Evolutionary conservation across 2,329 filamentous ascomycete species (phyloP).

Genomic region (Thermoascus crustaceus): DNA sequence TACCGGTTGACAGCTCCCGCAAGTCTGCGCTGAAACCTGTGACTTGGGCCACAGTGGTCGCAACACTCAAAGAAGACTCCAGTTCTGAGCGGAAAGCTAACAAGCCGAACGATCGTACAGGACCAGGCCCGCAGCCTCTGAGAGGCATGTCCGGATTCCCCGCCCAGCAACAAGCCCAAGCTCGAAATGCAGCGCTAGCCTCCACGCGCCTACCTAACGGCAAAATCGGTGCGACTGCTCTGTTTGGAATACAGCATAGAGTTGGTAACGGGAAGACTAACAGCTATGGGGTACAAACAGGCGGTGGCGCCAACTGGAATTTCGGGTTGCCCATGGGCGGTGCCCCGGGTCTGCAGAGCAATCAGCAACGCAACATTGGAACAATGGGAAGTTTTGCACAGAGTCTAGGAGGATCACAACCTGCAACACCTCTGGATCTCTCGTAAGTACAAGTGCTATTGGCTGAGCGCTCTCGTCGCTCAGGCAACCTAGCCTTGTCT

Average conservation of each 20-base stretch:
- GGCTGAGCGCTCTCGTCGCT: conserved; percentile 3
- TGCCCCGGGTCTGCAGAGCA: conserved; percentile 43
- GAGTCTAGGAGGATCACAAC: conserved; percentile 47
- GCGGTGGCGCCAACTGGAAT: conserved; percentile 50
- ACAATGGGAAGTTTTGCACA: conserved; percentile 49
- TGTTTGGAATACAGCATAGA: too few species aligned
- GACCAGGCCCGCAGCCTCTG: conserved; percentile 43
- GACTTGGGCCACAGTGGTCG: conserved; percentile 4
- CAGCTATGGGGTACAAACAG: conserved; percentile 22
- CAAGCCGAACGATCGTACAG: conserved; percentile 22
- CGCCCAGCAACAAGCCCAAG: conserved; percentile 42
- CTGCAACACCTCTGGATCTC: conserved; percentile 47
- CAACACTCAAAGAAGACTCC: neutral
- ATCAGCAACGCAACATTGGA: conserved; percentile 44
- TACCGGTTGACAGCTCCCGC: neutral
- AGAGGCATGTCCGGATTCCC: conserved; percentile 48
- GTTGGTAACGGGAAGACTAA: conserved; percentile 18
- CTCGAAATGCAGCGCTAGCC: conserved; percentile 40
- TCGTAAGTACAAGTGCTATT: conserved; percentile 40
- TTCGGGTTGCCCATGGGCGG: conserved; percentile 49
- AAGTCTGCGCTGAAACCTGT: conserved; percentile 3
- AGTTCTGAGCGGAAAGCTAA: conserved; percentile 8
- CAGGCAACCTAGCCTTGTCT: neutral
- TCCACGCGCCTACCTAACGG: conserved; percentile 46
- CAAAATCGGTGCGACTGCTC: conserved; percentile 47